These are phyloP conservation scores for Bolboschoenoplectus hybrid DNA, from an alignment of 202 grass and related monocot genomes.

Conservation along the genomic window DNA sequence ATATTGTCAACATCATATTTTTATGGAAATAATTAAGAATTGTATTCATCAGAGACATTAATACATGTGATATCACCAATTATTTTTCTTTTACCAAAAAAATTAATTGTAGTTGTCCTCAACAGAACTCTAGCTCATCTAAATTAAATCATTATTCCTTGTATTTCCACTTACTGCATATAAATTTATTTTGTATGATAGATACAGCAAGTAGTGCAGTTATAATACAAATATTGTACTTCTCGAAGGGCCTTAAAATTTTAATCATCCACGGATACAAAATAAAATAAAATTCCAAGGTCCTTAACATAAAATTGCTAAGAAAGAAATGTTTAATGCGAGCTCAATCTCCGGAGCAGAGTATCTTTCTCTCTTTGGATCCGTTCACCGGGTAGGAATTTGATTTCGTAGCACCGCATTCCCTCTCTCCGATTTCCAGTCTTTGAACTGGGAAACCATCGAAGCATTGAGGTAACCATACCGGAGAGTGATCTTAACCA, in stretches of 20 bases:
- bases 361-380: constrained; percentile 17
- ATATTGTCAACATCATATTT: too few relatives aligned
- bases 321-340: constrained; percentile 31
- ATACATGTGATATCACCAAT: neutral
- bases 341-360: constrained; percentile 27
- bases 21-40: too few relatives aligned
- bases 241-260: neutral
- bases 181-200: neutral
- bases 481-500: constrained; percentile 37
- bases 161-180: neutral
- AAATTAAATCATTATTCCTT: neutral
- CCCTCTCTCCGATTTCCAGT: neutral
- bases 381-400: constrained; percentile 2
- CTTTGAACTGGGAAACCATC: neutral
- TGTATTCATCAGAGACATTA: neutral
- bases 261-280: neutral
- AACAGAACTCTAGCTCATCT: neutral
- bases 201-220: too few relatives aligned
- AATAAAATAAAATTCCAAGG: neutral
- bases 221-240: neutral
- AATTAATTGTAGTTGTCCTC: neutral
- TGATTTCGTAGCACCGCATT: neutral
- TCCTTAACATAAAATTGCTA: neutral
- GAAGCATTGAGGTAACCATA: neutral
- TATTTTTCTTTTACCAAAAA: neutral